Evolutionary conservation across 176 grass and related monocot genomes (phyloP).

Genomic region (Aegilops speltoides): DNA sequence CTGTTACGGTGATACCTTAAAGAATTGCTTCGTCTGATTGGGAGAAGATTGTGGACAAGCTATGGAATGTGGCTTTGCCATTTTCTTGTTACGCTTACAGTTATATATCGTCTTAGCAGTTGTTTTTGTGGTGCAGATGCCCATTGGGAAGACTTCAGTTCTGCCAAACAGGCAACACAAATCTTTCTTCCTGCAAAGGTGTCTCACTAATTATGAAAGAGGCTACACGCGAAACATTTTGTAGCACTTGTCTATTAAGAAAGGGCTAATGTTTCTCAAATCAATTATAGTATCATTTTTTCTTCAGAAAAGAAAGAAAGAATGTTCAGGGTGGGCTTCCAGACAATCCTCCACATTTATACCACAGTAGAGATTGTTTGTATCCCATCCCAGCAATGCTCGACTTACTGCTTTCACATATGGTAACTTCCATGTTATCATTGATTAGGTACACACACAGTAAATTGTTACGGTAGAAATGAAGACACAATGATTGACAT

Average conservation of each 20-base stretch:
- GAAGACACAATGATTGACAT: neutral
- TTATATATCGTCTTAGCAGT: neutral
- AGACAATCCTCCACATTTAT: neutral
- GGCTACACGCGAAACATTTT: neutral
- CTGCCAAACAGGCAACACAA: neutral
- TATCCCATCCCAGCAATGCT: neutral
- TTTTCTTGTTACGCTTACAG: neutral
- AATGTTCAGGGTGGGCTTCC: neutral
- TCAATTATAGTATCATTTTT: neutral
- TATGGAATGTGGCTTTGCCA: neutral
- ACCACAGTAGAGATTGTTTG: neutral
- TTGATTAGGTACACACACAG: neutral
- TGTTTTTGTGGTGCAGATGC: neutral
- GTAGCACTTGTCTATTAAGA: neutral
- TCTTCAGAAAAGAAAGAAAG: neutral
- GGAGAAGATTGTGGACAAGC: conserved; percentile 11
- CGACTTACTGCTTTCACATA: neutral
- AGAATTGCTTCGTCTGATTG: neutral
- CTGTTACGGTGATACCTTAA: conserved; percentile 9
- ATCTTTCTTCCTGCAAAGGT: neutral
- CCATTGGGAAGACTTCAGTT: neutral
- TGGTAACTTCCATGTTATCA: neutral
- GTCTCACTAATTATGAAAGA: neutral
- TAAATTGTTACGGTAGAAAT: neutral
- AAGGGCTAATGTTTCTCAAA: neutral